Percentiles rank a stretch among this genome's conserved stretches.
Conservation (phyloP, 441 rosid genomes). For the Melastoma candidum region DNA sequence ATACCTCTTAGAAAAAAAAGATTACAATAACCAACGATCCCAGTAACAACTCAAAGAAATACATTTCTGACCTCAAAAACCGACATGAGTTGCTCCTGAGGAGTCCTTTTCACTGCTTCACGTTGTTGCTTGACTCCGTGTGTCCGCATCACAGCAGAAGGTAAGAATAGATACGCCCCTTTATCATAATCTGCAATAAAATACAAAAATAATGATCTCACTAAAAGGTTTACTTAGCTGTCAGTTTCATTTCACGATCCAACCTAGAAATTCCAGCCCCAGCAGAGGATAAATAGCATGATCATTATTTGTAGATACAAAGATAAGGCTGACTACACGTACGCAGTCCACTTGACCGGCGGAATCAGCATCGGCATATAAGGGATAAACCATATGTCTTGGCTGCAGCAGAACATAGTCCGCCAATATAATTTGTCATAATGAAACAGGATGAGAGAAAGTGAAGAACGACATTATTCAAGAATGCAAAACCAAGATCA, state of each 20-base stretch:
- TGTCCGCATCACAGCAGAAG: conserved; percentile 89
- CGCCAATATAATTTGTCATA: not conserved
- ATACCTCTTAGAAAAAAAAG: conserved; percentile 1
- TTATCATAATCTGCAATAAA: conserved; percentile 50
- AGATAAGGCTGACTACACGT: conserved; percentile 14
- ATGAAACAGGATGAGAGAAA: not conserved
- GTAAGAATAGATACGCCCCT: conserved; percentile 86
- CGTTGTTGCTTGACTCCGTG: conserved; percentile 84
- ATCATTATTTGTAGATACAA: not conserved
- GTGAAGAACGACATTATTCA: conserved; percentile 3
- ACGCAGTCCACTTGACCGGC: conserved; percentile 94
- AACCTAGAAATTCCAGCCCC: not conserved
- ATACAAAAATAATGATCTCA: not conserved
- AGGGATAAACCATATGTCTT: conserved; percentile 69
- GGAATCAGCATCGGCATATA: conserved; percentile 93
- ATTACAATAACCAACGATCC: conserved; percentile 4
- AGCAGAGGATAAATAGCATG: not conserved
- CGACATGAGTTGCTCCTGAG: conserved; percentile 42
- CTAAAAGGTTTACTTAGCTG: too few relatives aligned
- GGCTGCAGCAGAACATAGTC: conserved; percentile 44
- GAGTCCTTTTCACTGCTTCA: conserved; percentile 46
- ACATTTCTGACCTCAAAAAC: conserved; percentile 62
- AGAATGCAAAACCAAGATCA: conserved; percentile 14
- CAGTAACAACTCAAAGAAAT: not conserved
- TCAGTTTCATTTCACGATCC: not conserved